A percentile compares a stretch with the other conserved stretches of the same genome.
phyloP scores from a whole-genome alignment of 2,329 filamentous ascomycete species.

The Stagonosporopsis vannaccii region DNA sequence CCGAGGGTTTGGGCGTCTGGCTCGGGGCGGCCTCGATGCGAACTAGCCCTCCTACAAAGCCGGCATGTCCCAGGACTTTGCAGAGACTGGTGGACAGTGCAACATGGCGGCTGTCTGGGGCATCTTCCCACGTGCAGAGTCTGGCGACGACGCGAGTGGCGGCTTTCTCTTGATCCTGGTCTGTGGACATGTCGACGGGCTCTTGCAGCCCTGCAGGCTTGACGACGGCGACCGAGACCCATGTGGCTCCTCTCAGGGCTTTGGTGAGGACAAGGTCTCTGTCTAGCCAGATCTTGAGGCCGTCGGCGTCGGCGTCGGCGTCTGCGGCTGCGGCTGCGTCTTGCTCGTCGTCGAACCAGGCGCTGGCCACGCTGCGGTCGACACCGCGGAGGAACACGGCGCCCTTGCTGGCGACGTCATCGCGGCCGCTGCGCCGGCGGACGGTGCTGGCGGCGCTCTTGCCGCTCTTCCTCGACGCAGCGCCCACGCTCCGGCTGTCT shows the following conservation, averaged over 20 bases:
- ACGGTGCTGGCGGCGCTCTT: conserved; percentile 78
- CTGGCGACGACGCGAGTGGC: conserved; percentile 77
- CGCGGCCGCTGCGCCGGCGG: conserved; percentile 62
- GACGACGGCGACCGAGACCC: conserved; percentile 84
- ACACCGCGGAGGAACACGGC: conserved; percentile 81
- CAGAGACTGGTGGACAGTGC: conserved; percentile 82
- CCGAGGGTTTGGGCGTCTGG: conserved; percentile 70
- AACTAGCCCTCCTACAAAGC: conserved; percentile 83
- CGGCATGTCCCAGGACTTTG: conserved; percentile 72
- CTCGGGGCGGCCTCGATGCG: conserved; percentile 83
- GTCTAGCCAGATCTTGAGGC: conserved; percentile 84
- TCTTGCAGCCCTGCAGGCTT: conserved; percentile 79
- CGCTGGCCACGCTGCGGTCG: conserved; percentile 71
- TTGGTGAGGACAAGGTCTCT: conserved; percentile 75
- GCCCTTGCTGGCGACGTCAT: conserved; percentile 70
- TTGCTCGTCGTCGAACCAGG: conserved; percentile 79
- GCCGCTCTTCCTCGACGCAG: conserved; percentile 78
- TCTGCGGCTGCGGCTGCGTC: no score
- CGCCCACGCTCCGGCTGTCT: conserved; percentile 81
- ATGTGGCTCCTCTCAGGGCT: conserved; percentile 77
- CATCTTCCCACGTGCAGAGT: conserved; percentile 81
- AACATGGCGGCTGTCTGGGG: conserved; percentile 80
- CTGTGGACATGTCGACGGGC: conserved; percentile 74
- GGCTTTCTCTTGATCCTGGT: conserved; percentile 65
- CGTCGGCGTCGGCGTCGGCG: conserved; percentile 59